Conservation (phyloP, 768 basidiomycete genomes). For the Mrakia blollopis region DNA sequence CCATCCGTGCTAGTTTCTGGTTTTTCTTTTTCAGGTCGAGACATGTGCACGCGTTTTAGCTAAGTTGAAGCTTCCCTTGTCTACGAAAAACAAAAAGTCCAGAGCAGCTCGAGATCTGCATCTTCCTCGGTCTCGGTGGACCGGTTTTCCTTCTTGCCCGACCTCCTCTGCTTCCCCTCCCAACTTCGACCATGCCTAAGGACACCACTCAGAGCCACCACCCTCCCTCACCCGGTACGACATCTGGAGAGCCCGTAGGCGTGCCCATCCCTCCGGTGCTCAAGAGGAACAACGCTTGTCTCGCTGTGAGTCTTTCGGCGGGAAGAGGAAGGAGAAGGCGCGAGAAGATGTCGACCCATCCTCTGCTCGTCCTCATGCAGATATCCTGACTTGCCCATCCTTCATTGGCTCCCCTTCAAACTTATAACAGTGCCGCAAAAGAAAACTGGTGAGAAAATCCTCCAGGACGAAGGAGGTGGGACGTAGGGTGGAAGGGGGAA, state of each 20-base stretch:
- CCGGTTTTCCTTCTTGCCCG: not conserved
- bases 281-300: not conserved
- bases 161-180: not conserved
- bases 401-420: not conserved
- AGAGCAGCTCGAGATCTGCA: too few relatives aligned
- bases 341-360: not conserved
- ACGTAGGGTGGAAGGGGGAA: not conserved
- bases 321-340: not conserved
- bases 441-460: constrained; percentile 2
- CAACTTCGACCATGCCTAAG: not conserved
- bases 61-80: too few relatives aligned
- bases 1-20: too few relatives aligned
- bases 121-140: not conserved
- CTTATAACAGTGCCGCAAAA: not conserved
- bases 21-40: too few relatives aligned
- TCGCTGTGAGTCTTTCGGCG: not conserved
- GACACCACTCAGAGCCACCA: not conserved
- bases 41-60: too few relatives aligned
- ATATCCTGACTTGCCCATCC: not conserved
- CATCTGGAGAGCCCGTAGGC: not conserved
- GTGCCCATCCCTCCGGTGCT: not conserved
- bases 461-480: not conserved
- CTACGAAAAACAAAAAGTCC: too few relatives aligned
- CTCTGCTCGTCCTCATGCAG: not conserved
- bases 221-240: not conserved